Evolutionary conservation across 1,284 basidiomycete species (phyloP), one percentile per base, ranked within the genome.

Genomic region (Ustilago cynodontis): DNA sequence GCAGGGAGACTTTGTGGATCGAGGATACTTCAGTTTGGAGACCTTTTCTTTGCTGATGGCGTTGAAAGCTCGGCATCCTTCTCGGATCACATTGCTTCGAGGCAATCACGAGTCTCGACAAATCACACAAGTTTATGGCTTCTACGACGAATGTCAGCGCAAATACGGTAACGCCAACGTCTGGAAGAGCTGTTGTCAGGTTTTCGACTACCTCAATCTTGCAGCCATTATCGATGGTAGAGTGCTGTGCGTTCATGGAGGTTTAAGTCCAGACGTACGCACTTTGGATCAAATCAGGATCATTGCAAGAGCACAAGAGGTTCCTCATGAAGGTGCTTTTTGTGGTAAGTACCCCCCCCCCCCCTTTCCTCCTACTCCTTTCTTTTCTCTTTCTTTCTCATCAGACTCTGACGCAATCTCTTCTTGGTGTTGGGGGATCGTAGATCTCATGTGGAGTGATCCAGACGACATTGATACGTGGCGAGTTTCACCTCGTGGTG

Each of bases 401-500:
- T 7, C 41, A 22, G n/a, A 49, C 28, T 18, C 43, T 50, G 13
- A 50, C 31, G 24, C 1, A 20, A 22, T 47, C 20, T 26, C 43
- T 95, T 95, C 8, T 98, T 98, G 20, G n/a, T 37, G 41, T n/a
- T n/a, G n/a, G n/a, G n/a, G n/a, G n/a, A n/a, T n/a, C n/a, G 95
- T 95, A 29, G 96, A 99, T 89, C 90, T 99, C 29, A 96, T 99
- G 13, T 99, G 97, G 97, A 98, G 95, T 53, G 97, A 99, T 89
- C 97, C 97, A 31, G 97, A 99, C 88, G 96, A 98, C 87, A 98
- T 98, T 86, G 96, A 98, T 86, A 96, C 98, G 83, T 99, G 98
- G 87, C 95, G 96, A 47, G 98, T 99, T 86, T 97, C 94, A 68
- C 96, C 97, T 58, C 91, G 95, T 76, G 97, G 97, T 56, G 97